Percentiles rank a stretch among this genome's conserved stretches.
Conservation (phyloP, 352 stramenopile species). For the Blastocystis sp. region DNA sequence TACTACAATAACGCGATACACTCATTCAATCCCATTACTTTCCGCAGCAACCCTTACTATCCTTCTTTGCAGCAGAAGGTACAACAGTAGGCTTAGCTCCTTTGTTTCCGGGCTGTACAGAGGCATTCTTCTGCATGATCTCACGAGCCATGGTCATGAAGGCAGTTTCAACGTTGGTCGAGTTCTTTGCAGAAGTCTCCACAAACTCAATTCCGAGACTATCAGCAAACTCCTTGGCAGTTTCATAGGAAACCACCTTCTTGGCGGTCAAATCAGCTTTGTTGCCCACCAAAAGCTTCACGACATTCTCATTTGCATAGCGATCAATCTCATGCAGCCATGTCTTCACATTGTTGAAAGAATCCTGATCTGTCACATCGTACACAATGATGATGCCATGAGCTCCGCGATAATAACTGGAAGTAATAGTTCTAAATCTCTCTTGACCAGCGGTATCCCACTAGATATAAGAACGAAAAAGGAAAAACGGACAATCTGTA, state of each 20-base stretch:
- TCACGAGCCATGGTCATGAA: constrained; percentile 98
- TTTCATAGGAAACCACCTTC: constrained; percentile 89
- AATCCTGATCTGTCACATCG: constrained; percentile 96
- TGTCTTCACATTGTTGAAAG: constrained; percentile 98
- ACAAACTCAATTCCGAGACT: constrained; percentile 95
- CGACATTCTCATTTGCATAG: constrained; percentile 95
- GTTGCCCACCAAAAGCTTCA: constrained; percentile 98
- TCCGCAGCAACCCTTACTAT: constrained; percentile 68
- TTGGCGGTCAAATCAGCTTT: constrained; percentile 97
- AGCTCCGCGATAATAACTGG: constrained; percentile 95
- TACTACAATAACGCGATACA: constrained; percentile 64
- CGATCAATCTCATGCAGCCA: constrained; percentile 97
- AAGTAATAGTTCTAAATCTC: constrained; percentile 98
- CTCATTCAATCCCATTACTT: constrained; percentile 55
- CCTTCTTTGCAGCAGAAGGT: constrained; percentile 60
- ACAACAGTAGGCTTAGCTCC: constrained; percentile 55
- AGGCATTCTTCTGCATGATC: constrained; percentile 81
- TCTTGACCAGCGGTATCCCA: constrained; percentile 99
- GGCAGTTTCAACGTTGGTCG: constrained; percentile 96
- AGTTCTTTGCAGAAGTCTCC: constrained; percentile 97
- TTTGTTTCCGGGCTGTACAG: constrained; percentile 63
- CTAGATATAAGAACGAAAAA: constrained; percentile 70
- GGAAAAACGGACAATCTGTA: constrained; percentile 88
- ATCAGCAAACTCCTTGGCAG: constrained; percentile 92
- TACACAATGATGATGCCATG: constrained; percentile 93